Evolutionary conservation across 2,329 filamentous ascomycete species (phyloP), one percentile per base, ranked within the genome.

Genomic region (Clonostachys sp.): DNA sequence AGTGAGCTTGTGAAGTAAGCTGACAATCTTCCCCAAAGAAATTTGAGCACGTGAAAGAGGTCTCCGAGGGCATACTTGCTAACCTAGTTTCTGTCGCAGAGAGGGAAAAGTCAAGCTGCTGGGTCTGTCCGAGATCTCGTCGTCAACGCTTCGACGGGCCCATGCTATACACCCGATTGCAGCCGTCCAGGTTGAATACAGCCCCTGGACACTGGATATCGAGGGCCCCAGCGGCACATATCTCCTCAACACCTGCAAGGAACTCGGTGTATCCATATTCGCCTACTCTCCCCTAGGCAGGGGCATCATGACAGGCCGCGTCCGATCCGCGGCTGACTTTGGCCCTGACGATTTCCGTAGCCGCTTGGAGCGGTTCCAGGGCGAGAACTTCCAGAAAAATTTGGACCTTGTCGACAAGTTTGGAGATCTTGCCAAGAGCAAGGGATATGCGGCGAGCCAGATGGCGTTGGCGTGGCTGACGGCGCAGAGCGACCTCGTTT

Each of bases 381-480:
- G 20, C 20, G 47, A 41, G 7, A 48, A 48, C 44, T 18, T 41
- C 12, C 13, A 48, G 20, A 13, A 39, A 33, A 48, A 48, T 34
- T 14, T 45, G 2, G 16, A 45, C 38, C 17, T 41, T 9, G 47
- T 45, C 12, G 17, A 41, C 30, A 14, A 24, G 12, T 45, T 48
- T 33, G 18, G 24, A 24, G 7, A 16, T 6, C 16, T 48, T 6
- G 47, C 47, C 17, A 39, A 45, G n/a, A 45, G 64, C 51, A 83
- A 84, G 62, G 42, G 42, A 6, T 70, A 68, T 44, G 82, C 81
- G 0, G 52, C 76, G 0, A 69, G 68, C 4, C 75, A 87, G 57
- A 56, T 87, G 30, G 74, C 79, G 2, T 65, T 86, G 33, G 81
- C 81, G 0, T 86, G 81, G 81, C 53, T 85, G 49, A 55, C 83